Evolutionary conservation across 371 early-diverging fungal species (phyloP), one percentile per base, ranked within the genome.

Genomic region (Mortierella sp.): DNA sequence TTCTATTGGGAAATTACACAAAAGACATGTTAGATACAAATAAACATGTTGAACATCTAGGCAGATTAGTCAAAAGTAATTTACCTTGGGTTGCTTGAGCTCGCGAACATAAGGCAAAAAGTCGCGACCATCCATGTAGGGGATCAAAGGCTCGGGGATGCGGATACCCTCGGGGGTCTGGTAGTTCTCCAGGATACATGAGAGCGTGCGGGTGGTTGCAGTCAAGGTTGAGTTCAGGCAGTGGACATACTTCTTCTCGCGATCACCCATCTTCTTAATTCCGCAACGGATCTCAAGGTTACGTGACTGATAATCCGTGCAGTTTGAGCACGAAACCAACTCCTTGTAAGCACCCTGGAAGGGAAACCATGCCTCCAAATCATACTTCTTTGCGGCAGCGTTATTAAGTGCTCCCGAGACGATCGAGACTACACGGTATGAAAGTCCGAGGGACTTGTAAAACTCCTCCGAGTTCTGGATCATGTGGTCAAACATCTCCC

Each of bases 291-390:
- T 99, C 82, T 99, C 99, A 22, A 99, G 89, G 59, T 92, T 89
- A 73, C 99, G 92, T 47, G 95, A 94, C 85, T 98, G 99, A 85
- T 96, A 99, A 84, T 99, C 99, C 22, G 99, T 99, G 89, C 99
- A 99, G 94, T 99, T 99, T 70, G 96, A 97, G 93, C 99, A 99
- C 49, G 96, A 96, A 49, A 99, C 99, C 34, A 99, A 92, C 87
- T 99, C 99, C 90, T 98, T 98, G 88, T 95, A 99, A 71, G 94
- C 95, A 65, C 95, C 95, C 86, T 98, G 98, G 91, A 90, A 95
- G 61, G 99, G 99, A 94, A 99, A 99, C 94, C 95, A 99, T 32
- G 99, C 99, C 88, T 99, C 99, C 67, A 99, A 86, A 86, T 99
- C 99, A 86, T 98, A 99, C 89, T 99, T 99, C 76, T 98, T 98